phyloP scores from a whole-genome alignment of 2,329 filamentous ascomycete genomes.

The Aspergillus novoparasiticus region DNA sequence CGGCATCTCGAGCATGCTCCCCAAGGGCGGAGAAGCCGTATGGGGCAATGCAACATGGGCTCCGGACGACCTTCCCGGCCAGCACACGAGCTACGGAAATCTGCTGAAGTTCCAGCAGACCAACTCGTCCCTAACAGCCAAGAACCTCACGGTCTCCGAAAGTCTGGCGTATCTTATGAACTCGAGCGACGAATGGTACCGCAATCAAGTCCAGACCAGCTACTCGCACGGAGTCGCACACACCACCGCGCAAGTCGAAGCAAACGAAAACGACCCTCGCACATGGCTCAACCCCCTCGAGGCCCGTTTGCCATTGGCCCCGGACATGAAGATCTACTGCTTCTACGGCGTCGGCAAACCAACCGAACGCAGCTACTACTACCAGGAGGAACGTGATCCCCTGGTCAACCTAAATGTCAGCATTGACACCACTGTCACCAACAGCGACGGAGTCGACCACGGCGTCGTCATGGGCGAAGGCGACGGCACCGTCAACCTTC shows the following conservation, averaged over 20 bases:
- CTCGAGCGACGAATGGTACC: conserved; percentile 84
- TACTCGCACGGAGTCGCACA: conserved; percentile 91
- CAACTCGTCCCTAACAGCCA: conserved; percentile 62
- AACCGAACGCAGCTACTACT: conserved; percentile 91
- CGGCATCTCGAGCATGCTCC: conserved; percentile 93
- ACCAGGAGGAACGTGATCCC: conserved; percentile 70
- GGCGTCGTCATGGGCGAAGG: conserved; percentile 96
- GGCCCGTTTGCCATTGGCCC: conserved; percentile 80
- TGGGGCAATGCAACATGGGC: conserved; percentile 90
- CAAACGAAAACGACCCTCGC: conserved; percentile 70
- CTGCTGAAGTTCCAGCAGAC: conserved; percentile 79
- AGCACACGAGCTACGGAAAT: conserved; percentile 74
- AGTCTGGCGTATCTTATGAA: conserved; percentile 77
- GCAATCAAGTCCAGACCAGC: conserved; percentile 67
- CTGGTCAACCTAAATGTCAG: conserved; percentile 59
- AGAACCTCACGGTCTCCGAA: conserved; percentile 80
- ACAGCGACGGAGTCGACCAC: conserved; percentile 63
- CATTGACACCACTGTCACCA: conserved; percentile 55
- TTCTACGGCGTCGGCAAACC: conserved; percentile 95
- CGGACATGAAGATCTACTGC: conserved; percentile 91
- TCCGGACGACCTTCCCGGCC: conserved; percentile 78
- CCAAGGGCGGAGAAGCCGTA: conserved; percentile 88
- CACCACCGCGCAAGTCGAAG: conserved; percentile 76
- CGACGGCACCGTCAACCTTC: conserved; percentile 91
- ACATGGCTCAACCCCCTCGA: conserved; percentile 99